Percentiles rank a stretch among this genome's conserved stretches.
These are phyloP conservation scores for Xylaria sp. DNA, from an alignment of 2,329 filamentous ascomycete species.

Conservation along the genomic window DNA sequence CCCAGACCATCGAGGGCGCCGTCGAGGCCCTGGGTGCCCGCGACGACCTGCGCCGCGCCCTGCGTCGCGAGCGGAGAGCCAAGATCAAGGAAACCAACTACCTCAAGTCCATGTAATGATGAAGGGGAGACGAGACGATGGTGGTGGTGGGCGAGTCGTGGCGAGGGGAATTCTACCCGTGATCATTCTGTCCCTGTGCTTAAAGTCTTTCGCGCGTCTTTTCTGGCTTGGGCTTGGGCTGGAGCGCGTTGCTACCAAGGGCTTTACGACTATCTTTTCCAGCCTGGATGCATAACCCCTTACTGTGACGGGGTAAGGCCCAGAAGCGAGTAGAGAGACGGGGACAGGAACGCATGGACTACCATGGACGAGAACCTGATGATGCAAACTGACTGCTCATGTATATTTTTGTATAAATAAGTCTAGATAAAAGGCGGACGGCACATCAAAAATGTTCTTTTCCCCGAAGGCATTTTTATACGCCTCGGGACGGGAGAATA, in stretches of 20 bases:
- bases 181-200: background rate
- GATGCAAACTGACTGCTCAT: background rate
- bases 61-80: constrained; percentile 68
- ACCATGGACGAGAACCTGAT: background rate
- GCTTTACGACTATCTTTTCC: background rate
- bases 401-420: constrained; percentile 11
- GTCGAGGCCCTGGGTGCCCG: constrained; percentile 47
- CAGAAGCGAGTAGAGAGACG: background rate
- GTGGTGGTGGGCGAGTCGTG: too few species aligned
- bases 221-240: background rate
- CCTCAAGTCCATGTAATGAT: constrained; percentile 68
- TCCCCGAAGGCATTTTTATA: background rate
- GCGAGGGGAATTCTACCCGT: background rate
- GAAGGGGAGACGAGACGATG: too few species aligned
- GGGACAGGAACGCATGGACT: background rate
- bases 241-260: background rate
- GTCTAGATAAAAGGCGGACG: background rate
- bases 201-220: background rate
- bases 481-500: background rate
- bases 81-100: constrained; percentile 83
- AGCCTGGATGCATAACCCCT: background rate
- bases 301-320: background rate
- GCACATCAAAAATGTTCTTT: background rate
- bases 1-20: constrained; percentile 40
- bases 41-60: constrained; percentile 60